Percentiles rank a stretch among this genome's conserved stretches.
Evolutionary conservation across 352 stramenopile species (phyloP).

Genomic region (Plasmopara halstedii): DNA sequence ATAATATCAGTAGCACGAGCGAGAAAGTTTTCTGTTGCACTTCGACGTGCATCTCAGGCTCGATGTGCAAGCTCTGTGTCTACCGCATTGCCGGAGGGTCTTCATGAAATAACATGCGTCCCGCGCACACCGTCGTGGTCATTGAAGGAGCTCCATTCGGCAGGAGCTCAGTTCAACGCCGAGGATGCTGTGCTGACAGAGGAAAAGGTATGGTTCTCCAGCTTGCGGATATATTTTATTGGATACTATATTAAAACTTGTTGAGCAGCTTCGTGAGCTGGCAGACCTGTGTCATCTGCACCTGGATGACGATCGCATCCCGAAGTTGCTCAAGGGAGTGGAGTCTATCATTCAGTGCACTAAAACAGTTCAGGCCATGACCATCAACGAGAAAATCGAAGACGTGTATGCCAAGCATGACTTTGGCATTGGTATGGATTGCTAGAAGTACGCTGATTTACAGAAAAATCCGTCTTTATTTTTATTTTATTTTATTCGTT

Average conservation of each 20-base stretch:
- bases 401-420: constrained; percentile 67
- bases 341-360: constrained; percentile 86
- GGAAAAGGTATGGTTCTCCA: constrained; percentile 36
- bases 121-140: constrained; percentile 73
- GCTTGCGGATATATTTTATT: background rate
- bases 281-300: constrained; percentile 79
- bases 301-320: constrained; percentile 62
- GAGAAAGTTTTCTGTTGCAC: constrained; percentile 12
- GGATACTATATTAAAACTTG: background rate
- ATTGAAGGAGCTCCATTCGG: constrained; percentile 67
- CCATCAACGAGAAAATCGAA: constrained; percentile 74
- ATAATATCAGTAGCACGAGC: too few species aligned
- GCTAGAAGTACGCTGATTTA: background rate
- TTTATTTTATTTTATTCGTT: background rate
- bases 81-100: constrained; percentile 31
- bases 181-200: constrained; percentile 48
- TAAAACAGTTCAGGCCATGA: constrained; percentile 79
- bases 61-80: constrained; percentile 13
- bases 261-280: constrained; percentile 55
- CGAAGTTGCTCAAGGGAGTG: constrained; percentile 66
- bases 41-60: constrained; percentile 1
- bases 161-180: constrained; percentile 32
- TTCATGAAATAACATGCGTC: constrained; percentile 52
- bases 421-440: constrained; percentile 32
- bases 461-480: too few species aligned